Conservation (phyloP, 306 rosid species). For the Luffa aegyptiaca region DNA sequence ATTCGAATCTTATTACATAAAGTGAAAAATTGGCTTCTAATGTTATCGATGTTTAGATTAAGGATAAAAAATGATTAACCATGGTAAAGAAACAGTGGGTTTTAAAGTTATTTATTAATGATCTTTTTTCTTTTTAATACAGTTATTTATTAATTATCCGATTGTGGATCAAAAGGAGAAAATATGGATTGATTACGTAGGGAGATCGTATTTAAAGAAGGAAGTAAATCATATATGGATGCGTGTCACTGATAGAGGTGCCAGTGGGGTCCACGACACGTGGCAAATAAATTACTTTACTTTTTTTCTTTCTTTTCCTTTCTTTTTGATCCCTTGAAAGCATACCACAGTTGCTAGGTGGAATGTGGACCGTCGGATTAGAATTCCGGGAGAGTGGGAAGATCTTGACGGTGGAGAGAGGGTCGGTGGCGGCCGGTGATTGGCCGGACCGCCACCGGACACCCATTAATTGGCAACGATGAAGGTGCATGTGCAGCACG, state of each 20-base stretch:
- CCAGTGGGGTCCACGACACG: slow-evolving; percentile 5
- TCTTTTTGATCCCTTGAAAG: background rate
- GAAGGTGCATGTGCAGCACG: slow-evolving; percentile 29
- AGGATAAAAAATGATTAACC: background rate
- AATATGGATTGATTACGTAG: background rate
- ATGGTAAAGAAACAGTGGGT: background rate
- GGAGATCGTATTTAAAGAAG: background rate
- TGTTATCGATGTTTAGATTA: background rate
- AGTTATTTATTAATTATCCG: background rate
- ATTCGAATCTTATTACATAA: background rate
- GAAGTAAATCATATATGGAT: background rate
- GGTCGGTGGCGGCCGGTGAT: background rate
- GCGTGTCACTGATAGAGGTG: slow-evolving; percentile 4
- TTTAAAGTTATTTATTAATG: background rate
- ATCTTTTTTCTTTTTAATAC: too few relatives aligned
- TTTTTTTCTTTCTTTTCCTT: background rate
- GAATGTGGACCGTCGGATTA: background rate
- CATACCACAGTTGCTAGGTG: background rate
- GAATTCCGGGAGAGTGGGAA: background rate
- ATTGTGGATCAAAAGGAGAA: background rate
- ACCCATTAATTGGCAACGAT: background rate
- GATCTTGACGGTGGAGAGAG: background rate
- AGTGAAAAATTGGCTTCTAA: background rate
- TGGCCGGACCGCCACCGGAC: background rate
- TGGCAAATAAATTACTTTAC: background rate